A percentile compares a stretch with the other conserved stretches of the same genome.
These are phyloP conservation scores for Melanopsichium pennsylvanicum DNA, from an alignment of 1,284 basidiomycete species.

Conservation along the genomic window DNA sequence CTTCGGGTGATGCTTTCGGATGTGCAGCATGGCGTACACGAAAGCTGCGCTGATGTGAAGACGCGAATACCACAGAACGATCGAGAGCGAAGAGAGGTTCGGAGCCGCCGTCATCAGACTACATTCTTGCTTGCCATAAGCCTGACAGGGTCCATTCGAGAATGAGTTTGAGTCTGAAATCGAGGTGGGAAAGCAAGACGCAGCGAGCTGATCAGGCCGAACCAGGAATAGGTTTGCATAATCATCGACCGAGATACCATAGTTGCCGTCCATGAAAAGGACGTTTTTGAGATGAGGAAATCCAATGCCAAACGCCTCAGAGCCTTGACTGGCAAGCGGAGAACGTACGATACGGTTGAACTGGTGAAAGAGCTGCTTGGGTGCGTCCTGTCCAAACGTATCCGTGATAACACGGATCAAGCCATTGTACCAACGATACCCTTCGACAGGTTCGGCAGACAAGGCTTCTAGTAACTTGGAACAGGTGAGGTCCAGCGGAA, in stretches of 20 bases:
- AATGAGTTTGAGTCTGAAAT: neutral
- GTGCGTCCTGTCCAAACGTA: too few species aligned
- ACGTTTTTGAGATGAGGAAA: neutral
- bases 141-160: too few species aligned
- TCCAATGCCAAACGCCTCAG: too few species aligned
- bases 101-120: neutral
- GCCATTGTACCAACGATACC: too few species aligned
- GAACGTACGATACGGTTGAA: neutral
- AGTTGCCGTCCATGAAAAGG: conserved; percentile 2
- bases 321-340: neutral
- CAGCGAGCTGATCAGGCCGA: neutral
- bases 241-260: neutral
- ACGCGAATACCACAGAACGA: neutral
- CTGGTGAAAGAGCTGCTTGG: neutral
- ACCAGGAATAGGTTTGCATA: conserved; percentile 8
- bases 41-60: neutral
- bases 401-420: too few species aligned
- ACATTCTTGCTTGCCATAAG: neutral
- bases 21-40: neutral
- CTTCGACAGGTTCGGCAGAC: too few species aligned
- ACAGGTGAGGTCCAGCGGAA: neutral
- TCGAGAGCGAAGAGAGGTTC: neutral
- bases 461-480: neutral
- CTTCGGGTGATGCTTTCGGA: neutral
- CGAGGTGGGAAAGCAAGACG: neutral